These are phyloP conservation scores for Tetraselmis chui DNA, from an alignment of 139 green algal genomes.

Conservation along the genomic window DNA sequence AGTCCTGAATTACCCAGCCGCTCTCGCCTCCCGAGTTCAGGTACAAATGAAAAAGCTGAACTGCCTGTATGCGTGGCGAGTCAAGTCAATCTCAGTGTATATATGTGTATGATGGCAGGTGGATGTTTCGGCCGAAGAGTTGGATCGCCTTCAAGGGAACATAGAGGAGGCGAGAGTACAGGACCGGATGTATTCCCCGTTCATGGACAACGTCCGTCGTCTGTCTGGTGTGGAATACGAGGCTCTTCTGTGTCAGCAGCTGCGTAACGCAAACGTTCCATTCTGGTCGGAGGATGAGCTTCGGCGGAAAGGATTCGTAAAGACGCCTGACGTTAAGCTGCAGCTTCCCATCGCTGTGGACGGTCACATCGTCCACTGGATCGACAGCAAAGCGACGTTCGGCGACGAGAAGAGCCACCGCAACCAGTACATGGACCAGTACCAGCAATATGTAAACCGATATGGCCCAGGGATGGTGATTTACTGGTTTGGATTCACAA, in stretches of 20 bases:
- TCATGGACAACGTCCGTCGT: conserved; percentile 23
- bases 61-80: not conserved
- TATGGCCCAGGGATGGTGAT: conserved; percentile 85
- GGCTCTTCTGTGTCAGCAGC: conserved; percentile 45
- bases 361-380: conserved; percentile 75
- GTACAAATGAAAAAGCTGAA: not conserved
- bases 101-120: too few relatives aligned
- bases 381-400: conserved; percentile 94
- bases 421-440: conserved; percentile 61
- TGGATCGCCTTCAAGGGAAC: conserved; percentile 29
- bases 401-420: conserved; percentile 61
- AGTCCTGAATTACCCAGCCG: not conserved
- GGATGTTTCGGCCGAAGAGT: not conserved
- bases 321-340: conserved; percentile 80
- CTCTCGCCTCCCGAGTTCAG: not conserved
- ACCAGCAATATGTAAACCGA: conserved; percentile 61
- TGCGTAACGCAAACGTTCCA: conserved; percentile 42
- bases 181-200: conserved; percentile 54
- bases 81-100: too few relatives aligned
- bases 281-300: conserved; percentile 78
- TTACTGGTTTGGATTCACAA: conserved; percentile 80
- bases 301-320: conserved; percentile 60
- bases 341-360: conserved; percentile 63
- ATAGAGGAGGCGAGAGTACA: conserved; percentile 30
- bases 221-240: conserved; percentile 62